Base-by-base conservation (phyloP, 495 filamentous ascomycete genomes). In the Venustampulla echinocandica region DNA sequence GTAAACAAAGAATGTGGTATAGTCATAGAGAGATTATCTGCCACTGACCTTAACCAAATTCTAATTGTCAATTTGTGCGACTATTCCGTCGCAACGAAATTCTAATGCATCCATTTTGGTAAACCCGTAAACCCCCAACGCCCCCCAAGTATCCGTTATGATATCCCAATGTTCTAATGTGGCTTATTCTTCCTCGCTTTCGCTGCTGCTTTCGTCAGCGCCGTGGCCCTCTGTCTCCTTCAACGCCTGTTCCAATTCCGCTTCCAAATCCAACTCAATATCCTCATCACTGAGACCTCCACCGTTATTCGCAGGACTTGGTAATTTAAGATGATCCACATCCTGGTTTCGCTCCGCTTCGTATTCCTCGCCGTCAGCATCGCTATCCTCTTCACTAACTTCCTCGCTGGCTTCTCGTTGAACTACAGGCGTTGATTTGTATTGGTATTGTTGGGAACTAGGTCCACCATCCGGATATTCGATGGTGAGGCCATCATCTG, bases 161-260 rank as follows among this genome's bases (percentile, higher is more conserved):
- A 7, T 30, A 30, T 30, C 27, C 27, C 27, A 30, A 30, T 30
- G 27, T 30, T 30, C 7, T 30, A 7, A 30, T 30, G n/a, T 7
- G 27, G 27, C 7, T n/a, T 30, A n/a, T 39, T 61, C 58, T 33
- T 61, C 58, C 23, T 61, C 58, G 39, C 58, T 61, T 49, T 61
- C 58, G 35, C 42, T 46, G 34, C 42, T 46, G 34, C 54, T 57
- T 39, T 60, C 54, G 39, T 52, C 55, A 30, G 22, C 49, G 6
- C 38, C 46, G 14, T 41, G 27, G 10, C 35, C 43, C 3, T 35
- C 32, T 18, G 49, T n/a, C n/a, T n/a, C 44, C 19, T 47, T 45
- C 35, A 58, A 32, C 20, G 48, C 58, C 37, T 53, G 24, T 44
- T 58, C 58, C 24, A 61, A 42, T 23, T 58, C 58, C 11, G 41